Base-by-base conservation (phyloP, 2,329 filamentous ascomycete genomes). In the Thermoascus crustaceus region DNA sequence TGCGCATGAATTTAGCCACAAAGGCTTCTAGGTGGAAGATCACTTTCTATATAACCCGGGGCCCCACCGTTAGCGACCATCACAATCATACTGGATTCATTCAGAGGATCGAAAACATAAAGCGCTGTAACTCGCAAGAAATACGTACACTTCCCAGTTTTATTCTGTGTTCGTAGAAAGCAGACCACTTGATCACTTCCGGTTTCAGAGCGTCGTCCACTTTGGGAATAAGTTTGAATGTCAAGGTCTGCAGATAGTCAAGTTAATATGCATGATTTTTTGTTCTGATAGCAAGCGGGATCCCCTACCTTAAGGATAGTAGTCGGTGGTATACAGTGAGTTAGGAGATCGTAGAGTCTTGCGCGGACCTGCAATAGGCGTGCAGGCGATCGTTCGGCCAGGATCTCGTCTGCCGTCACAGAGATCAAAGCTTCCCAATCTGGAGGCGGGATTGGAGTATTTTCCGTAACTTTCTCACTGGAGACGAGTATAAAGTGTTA, bases 21-120 rank as follows among this genome's bases (percentile, higher is more conserved):
- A 98, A 98, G 3, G 91, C 91, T 64, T 98, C 93, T 3, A 98
- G 69, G 55, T 98, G 93, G 63, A 98, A 98, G 44, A 98, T 96
- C 39, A 94, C 84, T 72, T 98, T 98, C 61, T 70, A 40, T 38
- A 45, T 10, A n/a, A n/a, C n/a, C n/a, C n/a, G n/a, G n/a, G n/a
- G n/a, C n/a, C n/a, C n/a, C n/a, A n/a, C n/a, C n/a, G n/a, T n/a
- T n/a, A n/a, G n/a, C n/a, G n/a, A n/a, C n/a, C n/a, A n/a, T n/a
- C n/a, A n/a, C n/a, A n/a, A n/a, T n/a, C n/a, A n/a, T n/a, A n/a
- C n/a, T n/a, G n/a, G 32, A 13, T 2, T 29, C 13, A 29, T 18
- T 17, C 18, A n/a, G 14, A 29, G 26, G 5, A 29, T 18, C 18
- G 5, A 10, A n/a, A 55, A 36, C 22, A 25, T 10, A 8, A 5